Evolutionary conservation across 2,329 filamentous ascomycete genomes (phyloP).

Genomic region (Fusarium stilboides): DNA sequence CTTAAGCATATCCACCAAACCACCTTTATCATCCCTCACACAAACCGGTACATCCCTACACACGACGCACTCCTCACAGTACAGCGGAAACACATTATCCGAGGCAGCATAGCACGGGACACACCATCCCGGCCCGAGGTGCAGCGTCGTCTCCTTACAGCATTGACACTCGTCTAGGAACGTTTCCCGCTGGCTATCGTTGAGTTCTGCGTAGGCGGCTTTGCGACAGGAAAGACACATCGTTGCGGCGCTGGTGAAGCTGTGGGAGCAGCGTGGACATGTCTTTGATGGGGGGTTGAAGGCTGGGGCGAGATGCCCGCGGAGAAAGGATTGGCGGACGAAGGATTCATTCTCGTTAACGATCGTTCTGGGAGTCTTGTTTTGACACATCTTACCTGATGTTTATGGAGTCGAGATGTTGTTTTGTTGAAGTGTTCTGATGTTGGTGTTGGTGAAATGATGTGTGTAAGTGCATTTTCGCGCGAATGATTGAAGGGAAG

Average conservation of each 20-base stretch:
- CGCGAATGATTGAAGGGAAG: not conserved
- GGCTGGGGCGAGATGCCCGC: slow-evolving; percentile 26
- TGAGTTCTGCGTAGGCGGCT: not conserved
- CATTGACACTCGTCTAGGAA: slow-evolving; percentile 13
- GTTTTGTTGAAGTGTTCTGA: not conserved
- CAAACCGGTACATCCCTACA: slow-evolving; percentile 14
- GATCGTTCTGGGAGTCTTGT: not conserved
- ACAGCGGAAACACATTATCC: slow-evolving; percentile 3
- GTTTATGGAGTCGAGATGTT: not conserved
- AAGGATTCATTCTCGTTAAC: slow-evolving; percentile 10
- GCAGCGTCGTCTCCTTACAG: slow-evolving; percentile 29
- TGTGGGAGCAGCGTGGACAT: slow-evolving; percentile 16
- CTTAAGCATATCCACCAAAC: slow-evolving; percentile 31
- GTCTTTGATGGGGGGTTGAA: slow-evolving; percentile 9
- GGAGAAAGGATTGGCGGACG: slow-evolving; percentile 19
- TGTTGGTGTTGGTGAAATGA: not conserved
- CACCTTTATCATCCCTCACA: slow-evolving; percentile 31
- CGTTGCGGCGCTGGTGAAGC: not conserved
- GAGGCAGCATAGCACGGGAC: slow-evolving; percentile 17
- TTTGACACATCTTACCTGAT: slow-evolving; percentile 12
- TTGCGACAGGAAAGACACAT: slow-evolving; percentile 31
- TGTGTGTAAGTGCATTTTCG: not conserved
- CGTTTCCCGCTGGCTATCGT: not conserved
- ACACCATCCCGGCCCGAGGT: slow-evolving; percentile 45
- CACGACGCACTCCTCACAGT: slow-evolving; percentile 30